Evolutionary conservation across 1,284 basidiomycete species (phyloP).

Genomic region (Fomitopsis schrenkii): DNA sequence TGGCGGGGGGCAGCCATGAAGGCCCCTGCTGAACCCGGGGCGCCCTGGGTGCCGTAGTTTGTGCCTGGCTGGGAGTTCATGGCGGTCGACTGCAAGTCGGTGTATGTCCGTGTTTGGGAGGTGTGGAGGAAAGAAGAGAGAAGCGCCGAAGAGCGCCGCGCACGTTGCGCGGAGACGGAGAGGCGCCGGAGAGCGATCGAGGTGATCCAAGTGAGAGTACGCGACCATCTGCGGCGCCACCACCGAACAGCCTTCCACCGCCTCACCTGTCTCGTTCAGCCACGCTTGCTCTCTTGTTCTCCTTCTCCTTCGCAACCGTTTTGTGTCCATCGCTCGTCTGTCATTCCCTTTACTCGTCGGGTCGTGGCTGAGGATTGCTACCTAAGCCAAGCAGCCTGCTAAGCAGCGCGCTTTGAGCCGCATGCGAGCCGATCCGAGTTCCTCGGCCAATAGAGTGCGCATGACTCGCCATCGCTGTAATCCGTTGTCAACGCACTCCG

Average conservation of each 20-base stretch:
- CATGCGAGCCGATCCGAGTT: not conserved
- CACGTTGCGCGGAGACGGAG: not conserved
- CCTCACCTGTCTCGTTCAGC: not conserved
- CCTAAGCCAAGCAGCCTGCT: not conserved
- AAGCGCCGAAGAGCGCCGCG: not conserved
- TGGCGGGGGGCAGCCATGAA: slow-evolving; percentile 41
- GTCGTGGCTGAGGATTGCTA: not conserved
- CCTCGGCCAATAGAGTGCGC: not conserved
- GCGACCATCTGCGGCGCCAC: not conserved
- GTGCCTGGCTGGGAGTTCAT: slow-evolving; percentile 44
- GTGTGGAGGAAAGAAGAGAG: not conserved
- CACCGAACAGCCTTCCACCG: not conserved
- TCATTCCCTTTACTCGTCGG: not conserved
- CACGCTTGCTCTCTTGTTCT: not conserved
- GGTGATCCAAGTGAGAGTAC: not conserved
- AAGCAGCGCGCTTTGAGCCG: too few species aligned
- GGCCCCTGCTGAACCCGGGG: slow-evolving; percentile 11
- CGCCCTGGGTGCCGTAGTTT: slow-evolving; percentile 13
- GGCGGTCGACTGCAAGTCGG: slow-evolving; percentile 20
- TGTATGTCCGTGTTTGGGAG: slow-evolving; percentile 24
- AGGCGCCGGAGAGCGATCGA: not conserved
- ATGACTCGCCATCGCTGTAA: not conserved
- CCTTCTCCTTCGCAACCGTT: not conserved
- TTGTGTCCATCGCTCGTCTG: not conserved
- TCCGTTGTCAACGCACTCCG: not conserved